Percentiles rank a stretch among this genome's conserved stretches.
Evolutionary conservation across 2,329 filamentous ascomycete genomes (phyloP).

Genomic region (Sordariomycetes sp.): DNA sequence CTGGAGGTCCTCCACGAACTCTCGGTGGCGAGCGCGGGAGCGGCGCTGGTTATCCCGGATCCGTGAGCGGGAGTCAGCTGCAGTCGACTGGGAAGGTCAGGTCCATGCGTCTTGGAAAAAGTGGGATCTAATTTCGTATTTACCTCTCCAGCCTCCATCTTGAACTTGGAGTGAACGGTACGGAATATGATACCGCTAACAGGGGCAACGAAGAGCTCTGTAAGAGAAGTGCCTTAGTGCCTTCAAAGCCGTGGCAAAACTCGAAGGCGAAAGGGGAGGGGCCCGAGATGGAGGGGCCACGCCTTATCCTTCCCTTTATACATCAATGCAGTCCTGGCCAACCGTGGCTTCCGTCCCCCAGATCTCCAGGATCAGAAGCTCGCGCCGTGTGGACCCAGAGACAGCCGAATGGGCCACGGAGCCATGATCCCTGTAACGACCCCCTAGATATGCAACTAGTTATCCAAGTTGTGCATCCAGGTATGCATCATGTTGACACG

Average conservation of each 20-base stretch:
- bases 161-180: background rate
- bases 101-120: background rate
- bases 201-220: background rate
- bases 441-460: no score
- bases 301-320: background rate
- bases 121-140: background rate
- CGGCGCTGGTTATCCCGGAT: slow-evolving; percentile 40
- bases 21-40: slow-evolving; percentile 34
- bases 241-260: background rate
- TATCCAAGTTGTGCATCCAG: no score
- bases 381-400: no score
- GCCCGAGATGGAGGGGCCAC: background rate
- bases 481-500: no score
- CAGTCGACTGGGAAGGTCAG: background rate
- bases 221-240: background rate
- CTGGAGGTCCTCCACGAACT: slow-evolving; percentile 34
- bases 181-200: background rate
- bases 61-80: slow-evolving; percentile 10
- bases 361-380: no score
- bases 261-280: background rate
- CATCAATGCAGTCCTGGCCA: background rate
- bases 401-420: no score
- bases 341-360: no score
- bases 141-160: background rate
- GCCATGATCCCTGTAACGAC: no score